Percentiles rank a stretch among this genome's conserved stretches.
These are phyloP conservation scores for Candida sakaeoensis DNA, from an alignment of 805 yeast genomes.

Conservation along the genomic window DNA sequence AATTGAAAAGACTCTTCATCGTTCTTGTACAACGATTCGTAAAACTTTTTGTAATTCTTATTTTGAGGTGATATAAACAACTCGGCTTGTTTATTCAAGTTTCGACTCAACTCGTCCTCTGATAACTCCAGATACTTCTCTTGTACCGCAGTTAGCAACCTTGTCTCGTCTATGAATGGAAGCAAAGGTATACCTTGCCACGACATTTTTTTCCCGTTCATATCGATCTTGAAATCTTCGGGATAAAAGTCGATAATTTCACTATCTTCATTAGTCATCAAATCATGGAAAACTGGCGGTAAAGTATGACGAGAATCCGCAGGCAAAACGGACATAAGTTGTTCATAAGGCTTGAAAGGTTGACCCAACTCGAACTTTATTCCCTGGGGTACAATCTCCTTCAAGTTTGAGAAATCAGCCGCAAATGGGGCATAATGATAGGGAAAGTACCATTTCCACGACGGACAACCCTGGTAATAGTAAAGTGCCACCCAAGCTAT, in stretches of 20 bases:
- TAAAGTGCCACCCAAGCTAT: slow-evolving; percentile 94
- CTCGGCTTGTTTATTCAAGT: slow-evolving; percentile 67
- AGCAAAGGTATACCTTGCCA: slow-evolving; percentile 93
- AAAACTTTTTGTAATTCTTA: slow-evolving; percentile 41
- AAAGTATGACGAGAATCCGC: slow-evolving; percentile 87
- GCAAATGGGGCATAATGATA: slow-evolving; percentile 99
- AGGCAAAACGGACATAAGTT: slow-evolving; percentile 90
- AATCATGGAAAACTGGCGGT: slow-evolving; percentile 74
- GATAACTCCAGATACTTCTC: slow-evolving; percentile 60
- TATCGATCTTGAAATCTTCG: slow-evolving; percentile 79
- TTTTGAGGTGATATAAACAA: slow-evolving; percentile 65
- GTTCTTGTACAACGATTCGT: slow-evolving; percentile 36
- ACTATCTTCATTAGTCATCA: slow-evolving; percentile 77
- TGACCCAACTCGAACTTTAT: slow-evolving; percentile 61
- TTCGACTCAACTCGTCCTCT: slow-evolving; percentile 65
- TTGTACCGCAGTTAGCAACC: slow-evolving; percentile 65
- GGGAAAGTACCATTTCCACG: slow-evolving; percentile 98
- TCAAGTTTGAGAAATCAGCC: slow-evolving; percentile 64
- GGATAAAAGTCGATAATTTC: slow-evolving; percentile 92
- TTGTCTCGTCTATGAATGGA: slow-evolving; percentile 85
- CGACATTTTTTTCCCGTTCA: slow-evolving; percentile 92
- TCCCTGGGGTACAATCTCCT: slow-evolving; percentile 39
- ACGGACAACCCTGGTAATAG: slow-evolving; percentile 96
- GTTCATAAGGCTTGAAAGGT: slow-evolving; percentile 90
- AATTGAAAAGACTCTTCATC: slow-evolving; percentile 35